These are phyloP conservation scores for Aspergillus sclerotiicarbonarius DNA, from an alignment of 495 filamentous ascomycete species.

Conservation along the genomic window DNA sequence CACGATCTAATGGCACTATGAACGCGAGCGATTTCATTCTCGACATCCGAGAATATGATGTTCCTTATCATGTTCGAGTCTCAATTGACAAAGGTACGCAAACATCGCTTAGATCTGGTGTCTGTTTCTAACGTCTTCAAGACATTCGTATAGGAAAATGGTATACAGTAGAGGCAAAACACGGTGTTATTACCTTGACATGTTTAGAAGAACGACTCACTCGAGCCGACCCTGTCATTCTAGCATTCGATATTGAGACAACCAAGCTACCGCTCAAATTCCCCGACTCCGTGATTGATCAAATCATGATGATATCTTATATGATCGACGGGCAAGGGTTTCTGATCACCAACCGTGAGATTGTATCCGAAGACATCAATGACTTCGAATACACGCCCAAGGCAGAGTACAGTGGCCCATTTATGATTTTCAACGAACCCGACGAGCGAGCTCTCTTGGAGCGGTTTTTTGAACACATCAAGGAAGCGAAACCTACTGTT, in stretches of 20 bases:
- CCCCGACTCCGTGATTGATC: constrained; percentile 91
- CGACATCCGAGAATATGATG: constrained; percentile 98
- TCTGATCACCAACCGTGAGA: constrained; percentile 95
- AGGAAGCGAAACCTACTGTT: constrained; percentile 89
- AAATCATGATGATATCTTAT: constrained; percentile 99
- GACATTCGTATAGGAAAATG: constrained; percentile 96
- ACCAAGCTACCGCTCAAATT: constrained; percentile 97
- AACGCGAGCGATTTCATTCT: constrained; percentile 97
- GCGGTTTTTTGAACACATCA: constrained; percentile 93
- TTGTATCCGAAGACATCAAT: constrained; percentile 94
- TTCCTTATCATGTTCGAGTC: constrained; percentile 98
- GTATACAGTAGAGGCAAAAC: constrained; percentile 94
- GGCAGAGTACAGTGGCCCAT: constrained; percentile 90
- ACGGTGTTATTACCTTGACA: constrained; percentile 76
- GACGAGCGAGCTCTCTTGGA: constrained; percentile 86
- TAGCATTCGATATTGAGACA: constrained; percentile 98
- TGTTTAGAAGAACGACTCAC: constrained; percentile 86
- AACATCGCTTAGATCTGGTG: not conserved
- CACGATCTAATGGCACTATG: constrained; percentile 74
- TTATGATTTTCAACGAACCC: constrained; percentile 97
- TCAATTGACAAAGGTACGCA: constrained; percentile 85
- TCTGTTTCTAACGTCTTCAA: constrained; percentile 29
- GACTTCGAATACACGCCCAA: constrained; percentile 99
- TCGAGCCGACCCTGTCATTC: constrained; percentile 89
- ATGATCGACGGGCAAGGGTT: constrained; percentile 99